phyloP scores from a whole-genome alignment of 2,329 filamentous ascomycete species.

The Huntiella abstrusa region DNA sequence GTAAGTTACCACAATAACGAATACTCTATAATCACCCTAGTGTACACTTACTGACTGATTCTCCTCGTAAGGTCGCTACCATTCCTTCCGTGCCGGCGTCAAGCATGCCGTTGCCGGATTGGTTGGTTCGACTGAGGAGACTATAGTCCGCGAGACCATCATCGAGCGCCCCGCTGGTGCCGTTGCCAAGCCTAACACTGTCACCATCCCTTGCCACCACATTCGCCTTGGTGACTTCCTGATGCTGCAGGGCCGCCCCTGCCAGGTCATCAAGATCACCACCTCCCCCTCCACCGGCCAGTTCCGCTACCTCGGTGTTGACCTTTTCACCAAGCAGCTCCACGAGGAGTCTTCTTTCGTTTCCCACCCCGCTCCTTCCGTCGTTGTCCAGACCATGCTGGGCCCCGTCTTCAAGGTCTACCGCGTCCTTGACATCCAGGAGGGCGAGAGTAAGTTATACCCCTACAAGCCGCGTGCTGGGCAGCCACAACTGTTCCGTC shows the following conservation, averaged over 20 bases:
- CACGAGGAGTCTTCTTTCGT: slow-evolving; percentile 98
- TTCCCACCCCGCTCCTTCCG: slow-evolving; percentile 88
- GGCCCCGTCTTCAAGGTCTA: slow-evolving; percentile 99
- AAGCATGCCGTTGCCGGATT: slow-evolving; percentile 40
- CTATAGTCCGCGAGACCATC: slow-evolving; percentile 29
- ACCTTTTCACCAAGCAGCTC: slow-evolving; percentile 99
- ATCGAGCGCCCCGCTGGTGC: slow-evolving; percentile 16
- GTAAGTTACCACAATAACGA: slow-evolving; percentile 21
- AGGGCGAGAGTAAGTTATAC: slow-evolving; percentile 32
- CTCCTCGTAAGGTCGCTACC: slow-evolving; percentile 30
- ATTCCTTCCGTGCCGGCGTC: slow-evolving; percentile 36
- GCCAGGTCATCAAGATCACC: slow-evolving; percentile 99
- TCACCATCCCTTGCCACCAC: slow-evolving; percentile 98
- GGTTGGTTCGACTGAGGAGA: slow-evolving; percentile 25
- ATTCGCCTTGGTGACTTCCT: slow-evolving; percentile 97
- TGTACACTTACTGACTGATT: slow-evolving; percentile 4
- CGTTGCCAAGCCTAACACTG: slow-evolving; percentile 48
- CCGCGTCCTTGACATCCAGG: slow-evolving; percentile 91
- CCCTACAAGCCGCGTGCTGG: neutral
- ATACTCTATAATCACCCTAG: neutral
- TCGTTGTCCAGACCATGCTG: slow-evolving; percentile 98
- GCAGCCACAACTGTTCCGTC: neutral
- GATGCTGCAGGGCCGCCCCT: slow-evolving; percentile 96
- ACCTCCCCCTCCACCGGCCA: slow-evolving; percentile 95
- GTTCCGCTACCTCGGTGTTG: slow-evolving; percentile 98